Evolutionary conservation across 192 early-diverging fungal genomes (phyloP), one percentile per base, ranked within the genome.

Genomic region (Spizellomyces sp.): DNA sequence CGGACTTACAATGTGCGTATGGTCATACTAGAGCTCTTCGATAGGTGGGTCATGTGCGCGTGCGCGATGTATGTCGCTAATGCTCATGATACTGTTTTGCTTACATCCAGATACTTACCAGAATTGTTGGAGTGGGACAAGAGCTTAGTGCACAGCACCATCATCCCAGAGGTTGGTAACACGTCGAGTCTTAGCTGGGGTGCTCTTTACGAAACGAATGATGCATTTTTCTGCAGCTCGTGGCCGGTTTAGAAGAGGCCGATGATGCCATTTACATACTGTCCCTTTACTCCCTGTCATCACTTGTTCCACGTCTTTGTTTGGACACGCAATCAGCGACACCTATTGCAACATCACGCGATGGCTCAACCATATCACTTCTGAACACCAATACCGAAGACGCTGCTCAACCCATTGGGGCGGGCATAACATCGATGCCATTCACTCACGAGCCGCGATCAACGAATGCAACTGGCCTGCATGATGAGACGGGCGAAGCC

Each of bases 151-250:
- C 19, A 48, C n/a, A 27, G 52, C 12, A 15, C 59, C 0, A 45
- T 74, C n/a, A 66, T 74, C 42, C 71, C 71, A 8, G 71, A 74
- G 64, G 64, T 65, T 50, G 15, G 21, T 17, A n/a, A 36, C 27
- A 36, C 27, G 27, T 36, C 27, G 27, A 36, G 27, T 36, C 3
- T 2, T 2, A 3, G 27, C 27, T 36, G 3, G 27, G 27, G 1
- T 2, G 27, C 27, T 2, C 27, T 2, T 2, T 3, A 36, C 27
- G 0, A 36, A 36, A 3, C 27, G 27, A 21, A 27, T 62, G 17
- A 27, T 36, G 6, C 6, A 36, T 62, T 10, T 62, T 42, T 17
- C 8, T 27, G 17, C 36, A 65, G 56, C 36, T 74, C 5, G 41
- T 67, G 15, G n/a, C 47, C 15, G 71, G 71, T 9, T 50, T 74